A percentile compares a stretch with the other conserved stretches of the same genome.
phyloP scores from a whole-genome alignment of 192 early-diverging fungal species.

The Rhizoclosmatium globosum region DNA sequence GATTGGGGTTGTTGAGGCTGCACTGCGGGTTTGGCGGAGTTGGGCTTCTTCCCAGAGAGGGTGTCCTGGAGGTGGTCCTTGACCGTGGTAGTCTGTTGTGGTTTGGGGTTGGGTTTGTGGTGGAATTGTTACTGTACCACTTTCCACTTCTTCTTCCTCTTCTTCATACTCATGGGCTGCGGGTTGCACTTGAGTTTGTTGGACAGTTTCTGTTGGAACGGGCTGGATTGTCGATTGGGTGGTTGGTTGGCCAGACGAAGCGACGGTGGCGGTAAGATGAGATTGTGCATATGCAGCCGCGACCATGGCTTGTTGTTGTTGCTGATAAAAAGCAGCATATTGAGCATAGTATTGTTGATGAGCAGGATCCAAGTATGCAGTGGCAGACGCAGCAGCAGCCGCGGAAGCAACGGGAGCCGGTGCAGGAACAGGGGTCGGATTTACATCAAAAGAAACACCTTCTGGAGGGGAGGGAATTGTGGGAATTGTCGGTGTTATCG shows the following conservation, averaged over 20 bases:
- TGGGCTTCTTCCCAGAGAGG: slow-evolving; percentile 45
- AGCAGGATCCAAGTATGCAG: slow-evolving; percentile 7
- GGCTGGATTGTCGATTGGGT: neutral
- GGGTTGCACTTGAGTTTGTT: neutral
- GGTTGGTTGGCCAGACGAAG: neutral
- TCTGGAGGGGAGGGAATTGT: slow-evolving; percentile 9
- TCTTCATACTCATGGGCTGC: slow-evolving; percentile 1
- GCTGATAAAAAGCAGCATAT: slow-evolving; percentile 6
- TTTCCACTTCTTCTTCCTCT: slow-evolving; percentile 36
- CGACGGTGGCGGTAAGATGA: neutral
- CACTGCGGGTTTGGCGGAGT: neutral
- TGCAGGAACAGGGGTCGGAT: neutral
- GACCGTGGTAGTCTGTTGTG: slow-evolving; percentile 5
- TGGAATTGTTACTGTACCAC: slow-evolving; percentile 20
- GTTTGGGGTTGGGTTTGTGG: neutral
- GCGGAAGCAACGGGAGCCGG: neutral
- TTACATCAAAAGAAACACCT: slow-evolving; percentile 19
- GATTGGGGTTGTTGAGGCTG: neutral
- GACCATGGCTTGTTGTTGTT: slow-evolving; percentile 15
- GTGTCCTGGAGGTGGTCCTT: slow-evolving; percentile 40
- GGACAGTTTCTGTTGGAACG: no score
- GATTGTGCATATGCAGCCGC: slow-evolving; percentile 8
- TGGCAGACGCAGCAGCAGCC: neutral
- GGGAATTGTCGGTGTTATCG: neutral
- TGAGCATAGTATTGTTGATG: slow-evolving; percentile 30